Base-by-base conservation (phyloP, 1,284 basidiomycete genomes). In the Malassezia sympodialis region DNA sequence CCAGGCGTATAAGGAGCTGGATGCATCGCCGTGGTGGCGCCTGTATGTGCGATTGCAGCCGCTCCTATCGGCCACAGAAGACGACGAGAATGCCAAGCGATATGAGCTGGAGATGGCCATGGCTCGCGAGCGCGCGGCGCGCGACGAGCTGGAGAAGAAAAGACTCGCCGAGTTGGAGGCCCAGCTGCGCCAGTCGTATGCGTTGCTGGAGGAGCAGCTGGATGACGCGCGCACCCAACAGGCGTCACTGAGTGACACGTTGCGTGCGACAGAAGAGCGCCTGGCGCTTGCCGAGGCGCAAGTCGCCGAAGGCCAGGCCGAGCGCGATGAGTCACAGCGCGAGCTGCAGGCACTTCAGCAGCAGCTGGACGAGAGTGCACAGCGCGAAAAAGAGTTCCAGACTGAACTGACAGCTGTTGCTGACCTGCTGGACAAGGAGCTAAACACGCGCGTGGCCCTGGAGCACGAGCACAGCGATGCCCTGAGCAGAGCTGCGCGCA, bases 11-110 rank as follows among this genome's bases (percentile, higher is more conserved):
- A 63, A 63, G 27, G 58, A 67, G 84, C 85, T 23, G 83, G 88
- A 84, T 46, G 88, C 93, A 56, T 98, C 93, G 94, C 90, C 94
- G 1, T 98, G 94, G 94, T 99, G 94, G 94, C 87, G 90, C 63
- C 80, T 98, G 15, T 99, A 94, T 75, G 90, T 88, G 15, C 94
- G 81, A 83, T 58, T 99, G 23, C 85, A 90, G 42, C 94, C 94
- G 0, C 76, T 98, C 12, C 81, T 99, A 11, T 87, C 88, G 15
- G 93, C 91, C 1, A 96, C 93, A 1, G 80, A 90, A 21, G 86
- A 84, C 61, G 93, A 98, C 68, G 90, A 94, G 37, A 93, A 96
- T 75, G 80, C 96, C 10, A 82, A 86, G 27, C 82, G 82, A 73
- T 93, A 94, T 75, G 87, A 94, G 59, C 81, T 84, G 3, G 93